Evolutionary conservation across 352 stramenopile genomes (phyloP).

Genomic region (Globisporangium echinulatum): DNA sequence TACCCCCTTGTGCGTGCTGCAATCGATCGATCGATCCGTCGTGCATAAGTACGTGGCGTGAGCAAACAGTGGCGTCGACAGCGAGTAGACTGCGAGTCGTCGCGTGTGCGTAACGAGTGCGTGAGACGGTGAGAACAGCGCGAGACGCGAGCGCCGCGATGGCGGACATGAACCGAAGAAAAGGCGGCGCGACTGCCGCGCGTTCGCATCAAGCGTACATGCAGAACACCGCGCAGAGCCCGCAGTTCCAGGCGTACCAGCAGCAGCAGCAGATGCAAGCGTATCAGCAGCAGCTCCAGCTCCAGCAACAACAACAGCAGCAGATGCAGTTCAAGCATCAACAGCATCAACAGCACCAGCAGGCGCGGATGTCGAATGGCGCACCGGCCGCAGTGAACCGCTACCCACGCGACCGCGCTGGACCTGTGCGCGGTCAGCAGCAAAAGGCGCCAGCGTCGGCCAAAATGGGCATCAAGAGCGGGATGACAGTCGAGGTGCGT

Average conservation of each 20-base stretch:
- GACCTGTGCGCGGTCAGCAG: conserved; percentile 5
- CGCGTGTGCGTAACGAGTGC: too few species aligned
- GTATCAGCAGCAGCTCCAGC: conserved; percentile 17
- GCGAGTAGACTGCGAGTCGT: too few species aligned
- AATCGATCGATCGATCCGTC: too few species aligned
- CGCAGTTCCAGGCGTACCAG: conserved; percentile 29
- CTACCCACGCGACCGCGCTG: conserved; percentile 10
- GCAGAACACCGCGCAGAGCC: conserved; percentile 20
- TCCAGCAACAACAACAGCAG: conserved; percentile 18
- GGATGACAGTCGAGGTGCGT: conserved; percentile 75
- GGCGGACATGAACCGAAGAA: conserved; percentile 43
- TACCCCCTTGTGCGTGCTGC: too few species aligned
- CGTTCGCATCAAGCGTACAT: conserved; percentile 41
- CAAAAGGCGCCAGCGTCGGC: conserved; percentile 35
- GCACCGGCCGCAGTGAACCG: conserved; percentile 3
- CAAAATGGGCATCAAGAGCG: conserved; percentile 86
- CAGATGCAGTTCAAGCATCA: neutral
- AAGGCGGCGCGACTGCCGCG: conserved; percentile 24
- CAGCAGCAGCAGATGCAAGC: conserved; percentile 25
- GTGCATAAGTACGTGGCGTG: too few species aligned
- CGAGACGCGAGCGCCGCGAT: conserved; percentile 10
- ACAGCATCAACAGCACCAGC: conserved; percentile 15
- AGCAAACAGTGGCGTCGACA: too few species aligned
- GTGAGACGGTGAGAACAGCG: neutral
- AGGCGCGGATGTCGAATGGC: conserved; percentile 10